Evolutionary conservation across 768 basidiomycete genomes (phyloP).

Genomic region (Roridomyces roridus): DNA sequence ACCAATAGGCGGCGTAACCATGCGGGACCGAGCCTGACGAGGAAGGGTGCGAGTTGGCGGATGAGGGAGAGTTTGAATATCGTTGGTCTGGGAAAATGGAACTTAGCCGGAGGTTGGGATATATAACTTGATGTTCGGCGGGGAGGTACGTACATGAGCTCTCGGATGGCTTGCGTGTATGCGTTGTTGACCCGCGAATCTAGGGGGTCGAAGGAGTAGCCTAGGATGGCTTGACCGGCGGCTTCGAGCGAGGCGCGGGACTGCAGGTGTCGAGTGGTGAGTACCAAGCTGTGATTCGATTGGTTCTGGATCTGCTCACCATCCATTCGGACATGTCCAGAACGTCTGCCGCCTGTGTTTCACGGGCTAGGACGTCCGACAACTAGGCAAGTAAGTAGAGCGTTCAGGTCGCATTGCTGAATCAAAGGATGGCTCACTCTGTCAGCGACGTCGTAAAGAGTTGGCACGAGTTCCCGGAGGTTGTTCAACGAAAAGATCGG

Average conservation of each 20-base stretch:
- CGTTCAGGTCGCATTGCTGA: background rate
- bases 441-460: conserved; percentile 50
- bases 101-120: background rate
- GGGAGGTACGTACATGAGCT: conserved; percentile 44
- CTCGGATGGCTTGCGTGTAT: conserved; percentile 51
- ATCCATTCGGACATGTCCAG: conserved; percentile 56
- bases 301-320: background rate
- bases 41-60: conserved; percentile 52
- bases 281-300: background rate
- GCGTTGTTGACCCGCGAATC: conserved; percentile 48
- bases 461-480: conserved; percentile 49
- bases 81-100: conserved; percentile 42
- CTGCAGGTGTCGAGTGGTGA: background rate
- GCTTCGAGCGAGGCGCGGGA: conserved; percentile 51
- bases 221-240: conserved; percentile 49
- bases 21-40: conserved; percentile 47
- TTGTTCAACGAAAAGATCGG: conserved; percentile 55
- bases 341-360: conserved; percentile 29
- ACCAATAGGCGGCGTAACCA: conserved; percentile 50
- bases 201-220: conserved; percentile 54
- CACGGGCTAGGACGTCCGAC: conserved; percentile 33
- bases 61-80: conserved; percentile 51
- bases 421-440: conserved; percentile 37
- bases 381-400: conserved; percentile 30
- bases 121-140: background rate